A percentile compares a stretch with the other conserved stretches of the same genome.
Evolutionary conservation across 768 basidiomycete species (phyloP).

Genomic region (Albatrellus ellisii): DNA sequence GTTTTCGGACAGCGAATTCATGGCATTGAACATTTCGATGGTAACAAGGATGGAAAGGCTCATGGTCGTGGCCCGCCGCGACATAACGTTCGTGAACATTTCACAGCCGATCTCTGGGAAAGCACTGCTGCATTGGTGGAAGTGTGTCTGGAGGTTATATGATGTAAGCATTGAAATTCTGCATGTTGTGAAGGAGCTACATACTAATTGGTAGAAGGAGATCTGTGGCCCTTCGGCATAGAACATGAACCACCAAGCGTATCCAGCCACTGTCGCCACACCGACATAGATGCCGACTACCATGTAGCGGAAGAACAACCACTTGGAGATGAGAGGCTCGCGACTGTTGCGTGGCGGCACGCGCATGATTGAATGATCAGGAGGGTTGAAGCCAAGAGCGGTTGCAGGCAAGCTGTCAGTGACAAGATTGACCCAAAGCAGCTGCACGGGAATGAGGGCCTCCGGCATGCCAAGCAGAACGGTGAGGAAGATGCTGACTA

Average conservation of each 20-base stretch:
- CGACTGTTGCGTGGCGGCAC: conserved; percentile 82
- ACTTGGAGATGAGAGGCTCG: conserved; percentile 83
- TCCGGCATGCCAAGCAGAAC: conserved; percentile 99
- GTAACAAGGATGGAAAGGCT: conserved; percentile 93
- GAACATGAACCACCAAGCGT: conserved; percentile 98
- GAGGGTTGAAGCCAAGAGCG: conserved; percentile 94
- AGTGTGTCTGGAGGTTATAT: conserved; percentile 70
- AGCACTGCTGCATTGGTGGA: conserved; percentile 74
- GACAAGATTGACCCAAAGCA: conserved; percentile 97
- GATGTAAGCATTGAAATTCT: not conserved
- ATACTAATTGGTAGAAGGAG: conserved; percentile 80
- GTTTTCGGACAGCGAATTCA: conserved; percentile 97
- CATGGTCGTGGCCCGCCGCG: conserved; percentile 87
- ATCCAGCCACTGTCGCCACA: conserved; percentile 89
- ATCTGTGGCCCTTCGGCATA: conserved; percentile 89
- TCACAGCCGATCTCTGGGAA: conserved; percentile 91
- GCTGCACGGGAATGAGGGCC: conserved; percentile 92
- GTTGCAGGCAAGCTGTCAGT: conserved; percentile 96
- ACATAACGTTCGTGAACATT: conserved; percentile 87
- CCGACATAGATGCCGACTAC: conserved; percentile 92
- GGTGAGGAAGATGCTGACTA: conserved; percentile 94
- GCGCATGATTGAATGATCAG: conserved; percentile 95
- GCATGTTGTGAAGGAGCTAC: conserved; percentile 20
- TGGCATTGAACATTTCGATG: conserved; percentile 95
- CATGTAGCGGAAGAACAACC: conserved; percentile 95